These are phyloP conservation scores for Pythium biforme DNA, from an alignment of 352 stramenopile species.

Conservation along the genomic window DNA sequence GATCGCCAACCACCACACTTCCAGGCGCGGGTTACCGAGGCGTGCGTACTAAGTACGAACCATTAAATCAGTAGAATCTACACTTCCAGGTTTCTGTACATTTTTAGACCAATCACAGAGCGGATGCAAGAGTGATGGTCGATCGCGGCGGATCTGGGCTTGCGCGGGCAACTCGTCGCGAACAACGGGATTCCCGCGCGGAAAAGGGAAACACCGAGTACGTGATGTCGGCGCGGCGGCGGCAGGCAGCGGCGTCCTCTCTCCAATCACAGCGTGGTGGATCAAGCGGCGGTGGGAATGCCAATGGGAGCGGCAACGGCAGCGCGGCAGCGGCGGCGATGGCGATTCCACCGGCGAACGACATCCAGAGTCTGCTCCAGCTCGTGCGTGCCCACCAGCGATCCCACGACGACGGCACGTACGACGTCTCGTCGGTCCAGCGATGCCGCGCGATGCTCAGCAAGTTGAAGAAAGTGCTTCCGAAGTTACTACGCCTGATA, in stretches of 20 bases:
- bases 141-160: background rate
- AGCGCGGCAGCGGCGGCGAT: background rate
- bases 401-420: constrained; percentile 24
- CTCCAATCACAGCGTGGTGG: background rate
- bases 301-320: background rate
- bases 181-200: constrained; percentile 20
- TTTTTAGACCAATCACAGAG: constrained; percentile 20
- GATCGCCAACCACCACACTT: constrained; percentile 32
- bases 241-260: background rate
- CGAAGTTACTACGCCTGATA: constrained; percentile 26
- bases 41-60: constrained; percentile 18
- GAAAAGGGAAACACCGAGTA: constrained; percentile 1
- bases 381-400: constrained; percentile 22
- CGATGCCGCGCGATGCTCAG: constrained; percentile 28
- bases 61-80: constrained; percentile 4
- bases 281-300: background rate
- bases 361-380: constrained; percentile 25
- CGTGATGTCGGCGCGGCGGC: constrained; percentile 42
- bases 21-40: background rate
- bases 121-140: constrained; percentile 26
- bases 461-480: constrained; percentile 28
- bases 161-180: constrained; percentile 11
- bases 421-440: constrained; percentile 14
- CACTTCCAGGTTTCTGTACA: background rate
- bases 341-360: constrained; percentile 3